Evolutionary conservation across 768 basidiomycete species (phyloP), one percentile per base, ranked within the genome.

Genomic region (Lactarius vividus): DNA sequence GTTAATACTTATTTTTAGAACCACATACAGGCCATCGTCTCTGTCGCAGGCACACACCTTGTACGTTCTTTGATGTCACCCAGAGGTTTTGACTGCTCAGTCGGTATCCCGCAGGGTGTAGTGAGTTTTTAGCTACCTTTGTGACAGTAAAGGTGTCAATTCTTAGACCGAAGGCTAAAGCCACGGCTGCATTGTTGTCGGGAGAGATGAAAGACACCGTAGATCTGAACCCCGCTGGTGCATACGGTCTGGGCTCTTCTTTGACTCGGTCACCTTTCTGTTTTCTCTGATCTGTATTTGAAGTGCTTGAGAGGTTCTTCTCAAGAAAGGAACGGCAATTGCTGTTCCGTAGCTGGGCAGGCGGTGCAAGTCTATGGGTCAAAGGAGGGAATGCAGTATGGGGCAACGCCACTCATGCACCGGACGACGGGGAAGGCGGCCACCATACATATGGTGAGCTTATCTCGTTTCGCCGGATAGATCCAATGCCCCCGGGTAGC

Each of bases 131-230:
- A 28, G 44, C 28, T 15, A 15, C 13, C 37, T 49, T 11, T 42
- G 16, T 11, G 16, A 18, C 40, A 10, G 3, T 26, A 20, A 7
- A 49, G 28, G n/a, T 58, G 16, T 57, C 18, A 40, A 40, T 64
- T 33, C 53, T 58, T 3, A 20, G n/a, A 15, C n/a, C 23, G 5
- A 61, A 92, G 92, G 83, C 92, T 1, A 99, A 98, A 79, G 91
- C 96, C 0, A 95, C 98, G 92, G 77, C 95, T 0, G 96, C 97
- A 0, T 93, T 98, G 74, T 79, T 98, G 46, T 94, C 92, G 0
- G 96, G 96, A 13, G 96, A 98, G 77, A 97, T 98, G 88, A 89
- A 89, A 74, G 93, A 96, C 70, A 96, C 94, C 0, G 92, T 94
- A 5, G 86, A 92, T 73, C 82, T 95, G 78, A 87, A 89, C 72